These are phyloP conservation scores for Scutellaria barbata DNA, from an alignment of 257 asterid species.

Conservation along the genomic window DNA sequence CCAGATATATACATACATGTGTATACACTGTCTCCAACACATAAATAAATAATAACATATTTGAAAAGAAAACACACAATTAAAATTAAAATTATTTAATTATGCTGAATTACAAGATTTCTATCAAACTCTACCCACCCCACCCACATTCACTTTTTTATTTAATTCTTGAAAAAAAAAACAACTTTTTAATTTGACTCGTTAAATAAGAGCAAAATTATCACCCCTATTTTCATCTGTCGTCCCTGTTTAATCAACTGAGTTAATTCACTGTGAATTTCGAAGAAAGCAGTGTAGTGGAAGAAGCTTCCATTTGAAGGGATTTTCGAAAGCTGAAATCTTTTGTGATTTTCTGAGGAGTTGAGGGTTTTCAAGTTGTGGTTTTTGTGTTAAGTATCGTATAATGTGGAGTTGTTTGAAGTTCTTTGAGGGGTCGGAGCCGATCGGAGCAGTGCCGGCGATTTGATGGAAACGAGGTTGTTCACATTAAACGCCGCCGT, in stretches of 20 bases:
- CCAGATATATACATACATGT: conserved; percentile 21
- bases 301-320: conserved; percentile 30
- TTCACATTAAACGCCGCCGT: conserved; percentile 50
- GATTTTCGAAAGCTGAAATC: conserved; percentile 40
- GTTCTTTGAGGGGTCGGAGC: conserved; percentile 45
- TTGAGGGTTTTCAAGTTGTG: conserved; percentile 42
- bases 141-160: conserved; percentile 44
- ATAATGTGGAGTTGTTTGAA: conserved; percentile 63
- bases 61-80: background rate
- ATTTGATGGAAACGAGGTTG: conserved; percentile 69
- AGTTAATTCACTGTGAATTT: conserved; percentile 11
- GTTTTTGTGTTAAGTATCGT: conserved; percentile 36
- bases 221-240: conserved; percentile 15
- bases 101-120: conserved; percentile 29
- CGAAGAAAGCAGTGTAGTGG: conserved; percentile 23
- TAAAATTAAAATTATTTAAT: background rate
- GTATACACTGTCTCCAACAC: conserved; percentile 27
- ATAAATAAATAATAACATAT: conserved; percentile 2
- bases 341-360: conserved; percentile 26
- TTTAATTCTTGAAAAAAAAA: background rate
- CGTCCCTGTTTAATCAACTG: conserved; percentile 22
- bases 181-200: no score
- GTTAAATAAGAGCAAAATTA: conserved; percentile 18
- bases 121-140: conserved; percentile 52
- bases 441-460: conserved; percentile 63